phyloP scores from a whole-genome alignment of 1,139 yeast genomes.

The Lodderomyces jiufengensis region DNA sequence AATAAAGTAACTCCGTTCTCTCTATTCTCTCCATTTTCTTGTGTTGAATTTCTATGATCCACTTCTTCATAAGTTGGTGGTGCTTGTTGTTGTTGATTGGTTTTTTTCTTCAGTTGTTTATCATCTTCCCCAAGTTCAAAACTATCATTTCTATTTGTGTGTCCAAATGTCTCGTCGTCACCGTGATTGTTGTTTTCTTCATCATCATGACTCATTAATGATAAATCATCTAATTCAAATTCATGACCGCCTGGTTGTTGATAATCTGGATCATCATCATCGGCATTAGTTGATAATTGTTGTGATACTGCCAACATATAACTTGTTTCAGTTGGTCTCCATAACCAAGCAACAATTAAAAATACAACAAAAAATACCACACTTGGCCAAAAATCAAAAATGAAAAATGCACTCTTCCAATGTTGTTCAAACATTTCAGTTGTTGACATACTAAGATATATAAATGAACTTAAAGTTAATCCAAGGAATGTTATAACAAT shows the following conservation, averaged over 20 bases:
- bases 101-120: slow-evolving; percentile 10
- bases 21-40: slow-evolving; percentile 8
- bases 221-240: slow-evolving; percentile 72
- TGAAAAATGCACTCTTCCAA: slow-evolving; percentile 90
- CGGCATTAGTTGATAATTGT: slow-evolving; percentile 75
- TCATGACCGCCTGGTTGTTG: slow-evolving; percentile 46
- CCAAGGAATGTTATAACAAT: slow-evolving; percentile 52
- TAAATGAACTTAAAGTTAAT: slow-evolving; percentile 64
- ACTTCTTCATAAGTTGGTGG: slow-evolving; percentile 12
- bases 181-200: slow-evolving; percentile 3
- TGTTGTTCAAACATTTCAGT: slow-evolving; percentile 78
- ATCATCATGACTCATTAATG: slow-evolving; percentile 49
- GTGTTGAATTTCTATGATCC: slow-evolving; percentile 7
- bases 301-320: slow-evolving; percentile 93
- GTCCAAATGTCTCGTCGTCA: background rate
- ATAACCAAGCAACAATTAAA: slow-evolving; percentile 79
- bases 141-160: slow-evolving; percentile 18
- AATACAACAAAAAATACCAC: slow-evolving; percentile 82
- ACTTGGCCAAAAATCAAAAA: slow-evolving; percentile 94
- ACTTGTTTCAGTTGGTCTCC: slow-evolving; percentile 98
- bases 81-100: slow-evolving; percentile 8
- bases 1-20: slow-evolving; percentile 32
- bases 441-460: slow-evolving; percentile 69
- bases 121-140: slow-evolving; percentile 15
- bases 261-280: slow-evolving; percentile 32